A percentile compares a stretch with the other conserved stretches of the same genome.
Evolutionary conservation across 1,284 basidiomycete genomes (phyloP).

Genomic region (Cryptococcus jaspeensis): DNA sequence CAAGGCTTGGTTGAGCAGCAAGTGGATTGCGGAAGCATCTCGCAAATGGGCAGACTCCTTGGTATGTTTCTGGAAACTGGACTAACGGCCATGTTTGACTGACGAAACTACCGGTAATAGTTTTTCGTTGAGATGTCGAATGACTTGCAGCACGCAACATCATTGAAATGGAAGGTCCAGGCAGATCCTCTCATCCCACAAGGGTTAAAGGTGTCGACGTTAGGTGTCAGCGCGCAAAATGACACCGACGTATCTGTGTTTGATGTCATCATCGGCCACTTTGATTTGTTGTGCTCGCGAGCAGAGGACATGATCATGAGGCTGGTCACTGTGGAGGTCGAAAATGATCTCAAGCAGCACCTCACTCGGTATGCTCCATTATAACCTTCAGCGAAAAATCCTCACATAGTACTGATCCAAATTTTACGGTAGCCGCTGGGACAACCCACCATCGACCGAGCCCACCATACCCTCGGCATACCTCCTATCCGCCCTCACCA

Average conservation of each 20-base stretch:
- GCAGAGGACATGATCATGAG: constrained; percentile 81
- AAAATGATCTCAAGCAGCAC: constrained; percentile 69
- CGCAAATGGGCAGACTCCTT: constrained; percentile 80
- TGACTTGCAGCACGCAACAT: constrained; percentile 60
- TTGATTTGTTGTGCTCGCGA: constrained; percentile 62
- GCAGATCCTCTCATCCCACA: constrained; percentile 46
- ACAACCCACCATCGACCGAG: constrained; percentile 26
- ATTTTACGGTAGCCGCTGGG: constrained; percentile 43
- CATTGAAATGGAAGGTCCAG: constrained; percentile 22
- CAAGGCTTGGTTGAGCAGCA: constrained; percentile 76
- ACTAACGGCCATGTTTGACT: neutral
- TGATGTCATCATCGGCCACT: constrained; percentile 66
- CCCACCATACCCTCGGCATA: constrained; percentile 58
- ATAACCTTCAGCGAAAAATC: neutral
- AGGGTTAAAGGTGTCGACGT: constrained; percentile 1
- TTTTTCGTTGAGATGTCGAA: constrained; percentile 85
- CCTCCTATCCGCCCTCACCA: constrained; percentile 67
- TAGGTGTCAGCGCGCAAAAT: neutral
- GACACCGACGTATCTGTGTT: constrained; percentile 56
- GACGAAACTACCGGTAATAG: constrained; percentile 50
- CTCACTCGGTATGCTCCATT: constrained; percentile 53
- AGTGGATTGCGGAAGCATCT: constrained; percentile 66
- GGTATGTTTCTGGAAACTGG: constrained; percentile 57
- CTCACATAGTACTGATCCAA: neutral
- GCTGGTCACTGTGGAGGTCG: constrained; percentile 74